Base-by-base conservation (phyloP, 805 yeast species). In the Yarrowia hollandica region DNA sequence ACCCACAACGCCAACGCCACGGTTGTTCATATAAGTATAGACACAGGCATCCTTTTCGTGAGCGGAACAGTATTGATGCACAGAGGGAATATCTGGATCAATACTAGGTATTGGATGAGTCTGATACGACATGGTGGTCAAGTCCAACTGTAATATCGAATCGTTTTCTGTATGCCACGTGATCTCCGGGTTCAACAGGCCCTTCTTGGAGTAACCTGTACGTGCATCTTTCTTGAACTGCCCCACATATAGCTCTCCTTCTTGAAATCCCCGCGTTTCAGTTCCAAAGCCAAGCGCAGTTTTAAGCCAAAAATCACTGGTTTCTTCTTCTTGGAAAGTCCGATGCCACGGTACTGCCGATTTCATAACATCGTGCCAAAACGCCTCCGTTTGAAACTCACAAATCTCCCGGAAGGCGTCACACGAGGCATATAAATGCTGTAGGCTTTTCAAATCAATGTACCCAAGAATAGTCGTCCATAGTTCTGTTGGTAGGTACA, bases 401-500 rank as follows among this genome's bases (percentile, higher is more conserved):
- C 55, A 48, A 5, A 48, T 7, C 4, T 15, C 12, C 14, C 15
- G 9, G 18, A 48, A 48, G 12, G 5, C 11, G 14, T 15, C n/a
- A 16, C 55, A 48, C 21, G 55, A 48, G 21, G 21, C 11, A 39
- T 48, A 39, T 19, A 48, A 16, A 31, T 33, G 38, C 22, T 48
- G 55, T 3, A 48, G 39, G 30, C 39, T 31, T 22, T 33, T 31
- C 38, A 48, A 21, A 30, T 48, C 55, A 15, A 48, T 30, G 6
- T 31, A 31, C 15, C 22, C 39, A 6, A 48, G 39, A 15, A 48
- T 33, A 2, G 16, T 22, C 11, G 39, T 33, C 55, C 55, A 48
- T 48, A 48, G 55, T 48, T 48, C 55, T 48, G 55, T 23, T 22
- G 55, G 55, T 33, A 48, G 55, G 19, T 21, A n/a, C 54, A 46